Evolutionary conservation across 495 filamentous ascomycete species (phyloP), one percentile per base, ranked within the genome.

Genomic region (Penicillium silybi): DNA sequence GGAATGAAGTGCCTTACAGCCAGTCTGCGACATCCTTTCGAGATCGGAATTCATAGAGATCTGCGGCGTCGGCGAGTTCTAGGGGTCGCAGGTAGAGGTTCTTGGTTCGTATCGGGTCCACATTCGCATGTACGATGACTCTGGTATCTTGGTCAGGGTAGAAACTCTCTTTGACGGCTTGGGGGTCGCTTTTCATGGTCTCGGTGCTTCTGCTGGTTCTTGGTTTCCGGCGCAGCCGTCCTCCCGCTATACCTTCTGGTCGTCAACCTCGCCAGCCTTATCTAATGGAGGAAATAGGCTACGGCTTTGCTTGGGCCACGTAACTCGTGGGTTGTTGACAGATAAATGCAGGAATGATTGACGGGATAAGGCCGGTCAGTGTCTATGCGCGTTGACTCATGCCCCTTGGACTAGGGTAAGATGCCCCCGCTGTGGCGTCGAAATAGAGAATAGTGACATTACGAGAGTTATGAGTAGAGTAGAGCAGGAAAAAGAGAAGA

Each of bases 21-120:
- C 53, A 68, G n/a, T 62, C 38, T 10, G 59, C 61, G 16, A 66
- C 63, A 4, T 68, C 63, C 32, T 58, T 61, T 35, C 56, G 51
- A 11, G 41, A 35, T 23, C 63, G 56, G 16, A 56, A 54, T 13
- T 57, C 58, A 41, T 61, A 66, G 0, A 66, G 41, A 3, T 52
- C 58, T 1, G 43, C 39, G 3, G 63, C 63, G 37, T 66, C 61
- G 22, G 45, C 37, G 22, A 44, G 41, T 15, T 45, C 41, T 13
- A 60, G 15, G 6, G 45, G 61, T 6, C 61, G 61, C 1, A 68
- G 43, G 17, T 50, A 42, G 11, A 68, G 54, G 15, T 59, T 57
- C 13, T 54, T 37, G 1, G 65, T 68, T 16, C 43, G 13, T 10
- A 68, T 59, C 0, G 52, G 34, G 1, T 47, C 11, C 8, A 48